Evolutionary conservation across 345 rosid genomes (phyloP).

Genomic region (Mangifera indica): DNA sequence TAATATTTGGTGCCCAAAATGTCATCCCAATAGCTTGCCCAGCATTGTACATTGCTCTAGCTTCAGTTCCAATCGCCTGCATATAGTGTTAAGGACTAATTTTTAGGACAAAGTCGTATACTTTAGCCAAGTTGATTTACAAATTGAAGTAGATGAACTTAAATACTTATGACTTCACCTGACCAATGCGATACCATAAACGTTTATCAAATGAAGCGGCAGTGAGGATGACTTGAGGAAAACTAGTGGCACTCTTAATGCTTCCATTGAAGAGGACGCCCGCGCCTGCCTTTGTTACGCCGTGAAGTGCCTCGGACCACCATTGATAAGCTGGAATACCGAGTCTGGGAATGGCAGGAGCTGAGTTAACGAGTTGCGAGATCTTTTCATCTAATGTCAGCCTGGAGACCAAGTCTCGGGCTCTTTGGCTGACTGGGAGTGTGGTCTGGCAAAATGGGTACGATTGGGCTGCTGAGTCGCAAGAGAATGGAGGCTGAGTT

Average conservation of each 20-base stretch:
- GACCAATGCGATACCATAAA: constrained; percentile 86
- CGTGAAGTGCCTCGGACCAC: constrained; percentile 97
- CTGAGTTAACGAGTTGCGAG: constrained; percentile 70
- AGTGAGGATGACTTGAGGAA: constrained; percentile 82
- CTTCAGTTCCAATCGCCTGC: constrained; percentile 63
- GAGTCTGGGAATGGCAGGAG: constrained; percentile 67
- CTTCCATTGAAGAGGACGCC: constrained; percentile 61
- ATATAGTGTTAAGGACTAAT: background rate
- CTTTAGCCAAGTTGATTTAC: background rate
- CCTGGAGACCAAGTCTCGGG: constrained; percentile 63
- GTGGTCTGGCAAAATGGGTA: constrained; percentile 55
- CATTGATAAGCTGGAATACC: constrained; percentile 80
- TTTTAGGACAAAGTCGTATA: background rate
- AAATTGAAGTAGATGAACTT: background rate
- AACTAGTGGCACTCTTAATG: constrained; percentile 71
- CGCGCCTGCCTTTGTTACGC: constrained; percentile 50
- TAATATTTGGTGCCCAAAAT: constrained; percentile 80
- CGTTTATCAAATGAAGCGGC: constrained; percentile 75
- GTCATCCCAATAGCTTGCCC: constrained; percentile 73
- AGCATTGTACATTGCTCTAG: constrained; percentile 62
- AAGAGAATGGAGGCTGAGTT: constrained; percentile 54
- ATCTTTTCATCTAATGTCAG: constrained; percentile 78
- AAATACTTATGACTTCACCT: constrained; percentile 29
- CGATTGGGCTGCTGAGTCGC: constrained; percentile 47
- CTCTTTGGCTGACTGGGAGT: constrained; percentile 57